phyloP scores from a whole-genome alignment of 345 rosid species.

The Fremontodendron californicum region DNA sequence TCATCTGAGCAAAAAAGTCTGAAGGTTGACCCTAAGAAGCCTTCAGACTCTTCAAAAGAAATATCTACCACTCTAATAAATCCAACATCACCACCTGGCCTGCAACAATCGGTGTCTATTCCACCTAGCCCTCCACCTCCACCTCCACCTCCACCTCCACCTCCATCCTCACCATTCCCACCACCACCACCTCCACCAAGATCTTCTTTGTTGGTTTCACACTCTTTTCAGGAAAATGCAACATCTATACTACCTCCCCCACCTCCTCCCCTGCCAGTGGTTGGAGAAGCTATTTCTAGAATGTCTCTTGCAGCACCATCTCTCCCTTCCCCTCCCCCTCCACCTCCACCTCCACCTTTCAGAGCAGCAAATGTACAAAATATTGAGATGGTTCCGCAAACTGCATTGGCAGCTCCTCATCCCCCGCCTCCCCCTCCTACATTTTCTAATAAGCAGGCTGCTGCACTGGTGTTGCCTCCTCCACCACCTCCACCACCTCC shows the following conservation, averaged over 20 bases:
- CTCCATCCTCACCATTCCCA: slow-evolving; percentile 18
- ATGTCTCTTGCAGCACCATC: slow-evolving; percentile 22
- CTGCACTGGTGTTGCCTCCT: slow-evolving; percentile 37
- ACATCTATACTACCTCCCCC: slow-evolving; percentile 33
- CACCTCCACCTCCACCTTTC: slow-evolving; percentile 34
- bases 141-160: slow-evolving; percentile 4
- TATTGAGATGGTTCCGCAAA: slow-evolving; percentile 22
- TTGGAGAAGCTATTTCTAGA: slow-evolving; percentile 25
- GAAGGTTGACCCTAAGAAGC: slow-evolving; percentile 28
- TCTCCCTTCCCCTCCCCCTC: slow-evolving; percentile 21
- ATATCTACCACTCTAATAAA: slow-evolving; percentile 34
- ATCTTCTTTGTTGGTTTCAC: slow-evolving; percentile 25
- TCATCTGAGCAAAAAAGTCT: slow-evolving; percentile 11
- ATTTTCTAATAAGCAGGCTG: slow-evolving; percentile 28
- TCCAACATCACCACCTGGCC: slow-evolving; percentile 28
- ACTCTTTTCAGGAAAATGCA: slow-evolving; percentile 17
- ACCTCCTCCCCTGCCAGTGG: slow-evolving; percentile 27
- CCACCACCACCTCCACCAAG: slow-evolving; percentile 21
- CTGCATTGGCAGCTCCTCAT: slow-evolving; percentile 34
- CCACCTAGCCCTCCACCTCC: slow-evolving; percentile 28
- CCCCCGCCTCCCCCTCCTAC: slow-evolving; percentile 49
- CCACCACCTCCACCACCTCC: slow-evolving; percentile 48
- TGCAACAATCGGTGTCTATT: slow-evolving; percentile 28
- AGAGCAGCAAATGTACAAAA: slow-evolving; percentile 25
- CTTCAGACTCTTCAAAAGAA: slow-evolving; percentile 32